A percentile compares a stretch with the other conserved stretches of the same genome.
Evolutionary conservation across 257 asterid genomes (phyloP).

Genomic region (Solanum microdontum): DNA sequence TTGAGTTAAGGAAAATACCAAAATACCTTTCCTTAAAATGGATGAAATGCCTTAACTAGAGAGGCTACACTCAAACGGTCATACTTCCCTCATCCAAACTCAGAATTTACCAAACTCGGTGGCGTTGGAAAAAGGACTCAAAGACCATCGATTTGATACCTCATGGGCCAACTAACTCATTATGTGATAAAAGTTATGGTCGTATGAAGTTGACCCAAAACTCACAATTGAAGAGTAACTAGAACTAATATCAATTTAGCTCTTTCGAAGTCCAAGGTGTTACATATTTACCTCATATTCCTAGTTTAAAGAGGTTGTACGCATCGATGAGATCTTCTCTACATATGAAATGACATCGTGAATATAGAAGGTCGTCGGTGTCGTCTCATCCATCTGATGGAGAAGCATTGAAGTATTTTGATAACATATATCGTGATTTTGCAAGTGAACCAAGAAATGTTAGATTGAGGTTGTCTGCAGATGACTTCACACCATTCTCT

Average conservation of each 20-base stretch:
- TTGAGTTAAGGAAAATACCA: background rate
- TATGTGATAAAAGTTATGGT: background rate
- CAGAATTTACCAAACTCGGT: no score
- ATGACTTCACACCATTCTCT: background rate
- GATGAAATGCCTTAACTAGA: background rate
- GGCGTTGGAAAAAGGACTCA: background rate
- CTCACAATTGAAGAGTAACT: background rate
- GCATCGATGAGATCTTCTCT: fast-evolving
- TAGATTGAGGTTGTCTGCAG: background rate
- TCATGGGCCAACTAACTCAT: background rate
- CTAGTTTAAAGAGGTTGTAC: background rate
- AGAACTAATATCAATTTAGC: background rate
- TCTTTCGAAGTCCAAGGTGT: background rate
- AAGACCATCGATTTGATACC: background rate
- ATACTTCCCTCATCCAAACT: background rate
- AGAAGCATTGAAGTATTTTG: background rate
- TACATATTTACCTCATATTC: background rate
- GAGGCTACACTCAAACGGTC: background rate
- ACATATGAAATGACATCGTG: background rate
- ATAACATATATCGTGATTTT: background rate
- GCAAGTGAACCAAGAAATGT: background rate
- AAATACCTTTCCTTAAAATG: background rate
- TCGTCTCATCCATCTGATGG: background rate
- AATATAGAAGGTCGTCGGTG: background rate
- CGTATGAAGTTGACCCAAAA: background rate